Conservation (phyloP, 2,329 filamentous ascomycete species). For the Aspergillus udagawae region DNA sequence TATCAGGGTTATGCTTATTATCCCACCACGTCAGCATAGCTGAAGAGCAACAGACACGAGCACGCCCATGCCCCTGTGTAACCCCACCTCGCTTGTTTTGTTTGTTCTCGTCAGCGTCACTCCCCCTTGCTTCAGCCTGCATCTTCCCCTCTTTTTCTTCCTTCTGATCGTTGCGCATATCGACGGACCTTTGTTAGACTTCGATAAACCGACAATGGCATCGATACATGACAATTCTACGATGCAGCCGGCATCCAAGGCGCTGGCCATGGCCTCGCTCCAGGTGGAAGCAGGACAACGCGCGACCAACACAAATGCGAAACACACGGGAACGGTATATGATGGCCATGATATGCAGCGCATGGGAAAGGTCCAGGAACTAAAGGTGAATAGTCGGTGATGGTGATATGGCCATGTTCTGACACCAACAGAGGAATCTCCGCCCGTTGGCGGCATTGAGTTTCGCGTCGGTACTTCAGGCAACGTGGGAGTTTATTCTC, state of each 20-base stretch:
- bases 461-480: slow-evolving; percentile 33
- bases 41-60: not conserved
- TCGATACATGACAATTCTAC: not conserved
- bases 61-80: not conserved
- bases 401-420: not conserved
- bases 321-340: slow-evolving; percentile 9
- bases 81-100: not conserved
- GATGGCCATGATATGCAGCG: slow-evolving; percentile 28
- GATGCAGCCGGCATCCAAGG: not conserved
- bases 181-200: not conserved
- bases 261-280: not conserved
- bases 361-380: slow-evolving; percentile 28
- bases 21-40: not conserved
- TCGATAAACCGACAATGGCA: not conserved
- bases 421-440: slow-evolving; percentile 24
- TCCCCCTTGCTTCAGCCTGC: not conserved
- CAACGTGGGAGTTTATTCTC: slow-evolving; percentile 34
- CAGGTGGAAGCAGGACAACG: slow-evolving; percentile 5
- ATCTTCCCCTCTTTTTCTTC: not conserved
- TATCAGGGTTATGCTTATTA: not conserved
- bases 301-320: not conserved
- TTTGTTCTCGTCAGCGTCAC: not conserved
- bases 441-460: slow-evolving; percentile 31
- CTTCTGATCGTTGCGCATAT: not conserved
- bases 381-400: slow-evolving; percentile 17